Evolutionary conservation across 495 filamentous ascomycete species (phyloP).

Genomic region (Sordaria brevicollis): DNA sequence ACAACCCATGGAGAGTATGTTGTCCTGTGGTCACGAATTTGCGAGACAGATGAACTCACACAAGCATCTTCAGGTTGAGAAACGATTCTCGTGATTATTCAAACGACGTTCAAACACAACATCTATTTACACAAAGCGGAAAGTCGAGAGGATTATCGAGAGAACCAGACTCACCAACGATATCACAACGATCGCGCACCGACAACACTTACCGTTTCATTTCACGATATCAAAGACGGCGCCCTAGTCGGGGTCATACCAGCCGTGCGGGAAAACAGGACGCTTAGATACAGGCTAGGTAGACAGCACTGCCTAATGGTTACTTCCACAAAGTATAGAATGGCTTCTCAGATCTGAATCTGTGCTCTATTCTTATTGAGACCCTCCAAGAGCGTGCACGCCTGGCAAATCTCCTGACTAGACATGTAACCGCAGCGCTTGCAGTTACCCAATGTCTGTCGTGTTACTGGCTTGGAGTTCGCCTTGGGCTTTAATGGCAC

Average conservation of each 20-base stretch:
- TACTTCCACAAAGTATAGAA: slow-evolving; percentile 3
- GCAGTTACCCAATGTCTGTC: slow-evolving; percentile 76
- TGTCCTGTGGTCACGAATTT: neutral
- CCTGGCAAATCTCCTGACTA: slow-evolving; percentile 90
- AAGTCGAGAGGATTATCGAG: neutral
- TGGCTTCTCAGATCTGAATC: slow-evolving; percentile 48
- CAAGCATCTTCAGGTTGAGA: slow-evolving; percentile 34
- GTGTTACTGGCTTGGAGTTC: slow-evolving; percentile 17
- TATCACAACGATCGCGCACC: neutral
- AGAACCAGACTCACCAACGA: neutral
- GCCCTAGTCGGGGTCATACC: neutral
- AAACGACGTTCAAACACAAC: neutral
- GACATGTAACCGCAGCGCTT: slow-evolving; percentile 89
- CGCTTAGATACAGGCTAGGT: neutral
- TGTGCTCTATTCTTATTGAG: slow-evolving; percentile 84
- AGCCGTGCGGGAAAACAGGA: neutral
- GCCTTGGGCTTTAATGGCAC: slow-evolving; percentile 8
- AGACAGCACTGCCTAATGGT: neutral
- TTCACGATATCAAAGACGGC: neutral
- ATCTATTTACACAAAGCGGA: neutral
- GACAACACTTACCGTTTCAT: neutral
- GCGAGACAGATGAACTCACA: slow-evolving; percentile 1
- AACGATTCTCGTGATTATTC: slow-evolving; percentile 30
- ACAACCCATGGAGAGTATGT: slow-evolving; percentile 80
- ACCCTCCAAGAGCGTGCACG: slow-evolving; percentile 80